Base-by-base conservation (phyloP, 73 alveolate genomes). In the Effrenium voratum region DNA sequence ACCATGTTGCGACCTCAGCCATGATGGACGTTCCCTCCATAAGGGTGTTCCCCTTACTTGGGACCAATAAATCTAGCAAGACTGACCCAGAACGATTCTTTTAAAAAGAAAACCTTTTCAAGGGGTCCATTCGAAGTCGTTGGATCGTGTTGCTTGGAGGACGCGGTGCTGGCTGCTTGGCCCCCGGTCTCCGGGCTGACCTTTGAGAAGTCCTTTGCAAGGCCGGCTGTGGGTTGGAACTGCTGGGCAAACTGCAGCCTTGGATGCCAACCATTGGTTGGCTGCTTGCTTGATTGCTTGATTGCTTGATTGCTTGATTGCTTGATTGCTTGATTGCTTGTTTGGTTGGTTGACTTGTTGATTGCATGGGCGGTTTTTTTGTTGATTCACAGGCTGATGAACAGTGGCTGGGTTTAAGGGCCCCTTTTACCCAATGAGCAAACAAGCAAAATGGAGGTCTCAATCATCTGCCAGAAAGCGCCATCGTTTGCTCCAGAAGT, bases 141-240 rank as follows among this genome's bases (percentile, higher is more conserved):
- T 66, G 6, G n/a, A 24, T 66, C 41, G 40, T 16, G 0, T 5
- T 77, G 26, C 19, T 38, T 16, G 15, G 41, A 80, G 91, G 92
- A 82, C 73, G 49, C 15, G 19, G 75, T 73, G 32, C 5, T 50
- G 38, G 75, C 92, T 26, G 32, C 47, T 8, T 82, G 92, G 92
- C 92, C 92, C 30, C 92, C 92, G 40, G 50, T 82, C 75, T 82
- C 92, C 52, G 70, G 49, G 73, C 92, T 82, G 76, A 82, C 92
- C 40, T 82, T 82, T 82, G 92, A 82, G 49, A 50, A 72, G 34
- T 72, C 92, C 92, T 82, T 82, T 50, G 92, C 92, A 5, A 82
- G 92, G 92, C 32, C 8, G 63, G 63, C 8, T 52, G 8, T 52
- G 63, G 63, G 63, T 8, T 12, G 63, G 63, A 8, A 8, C 8